Conservation (phyloP, 1,139 yeast genomes). For the Saccharomyces hybrid region DNA sequence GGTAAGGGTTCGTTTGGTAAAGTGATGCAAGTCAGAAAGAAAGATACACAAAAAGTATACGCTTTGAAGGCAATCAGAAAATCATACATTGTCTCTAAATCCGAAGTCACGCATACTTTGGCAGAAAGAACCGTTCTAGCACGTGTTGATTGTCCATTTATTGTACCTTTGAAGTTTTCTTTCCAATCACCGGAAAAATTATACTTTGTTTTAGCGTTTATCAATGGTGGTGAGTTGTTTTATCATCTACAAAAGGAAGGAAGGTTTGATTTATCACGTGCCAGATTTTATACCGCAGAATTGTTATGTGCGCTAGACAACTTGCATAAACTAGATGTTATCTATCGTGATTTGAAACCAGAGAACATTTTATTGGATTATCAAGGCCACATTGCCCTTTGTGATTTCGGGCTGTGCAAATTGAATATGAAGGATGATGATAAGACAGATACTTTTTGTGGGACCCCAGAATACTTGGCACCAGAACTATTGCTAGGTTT, state of each 20-base stretch:
- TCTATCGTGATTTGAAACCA: slow-evolving; percentile 91
- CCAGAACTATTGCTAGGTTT: slow-evolving; percentile 88
- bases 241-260: slow-evolving; percentile 92
- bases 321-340: slow-evolving; percentile 81
- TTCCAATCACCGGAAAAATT: slow-evolving; percentile 94
- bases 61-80: slow-evolving; percentile 91
- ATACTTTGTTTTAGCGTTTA: slow-evolving; percentile 82
- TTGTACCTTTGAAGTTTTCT: slow-evolving; percentile 92
- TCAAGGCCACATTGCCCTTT: slow-evolving; percentile 94
- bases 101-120: slow-evolving; percentile 92
- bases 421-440: slow-evolving; percentile 84
- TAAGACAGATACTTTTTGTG: slow-evolving; percentile 91
- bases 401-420: slow-evolving; percentile 95
- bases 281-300: slow-evolving; percentile 92
- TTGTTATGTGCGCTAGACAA: slow-evolving; percentile 87
- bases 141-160: slow-evolving; percentile 89
- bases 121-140: slow-evolving; percentile 96
- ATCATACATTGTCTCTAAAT: slow-evolving; percentile 85
- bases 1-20: slow-evolving; percentile 98
- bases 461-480: slow-evolving; percentile 94
- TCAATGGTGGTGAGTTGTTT: slow-evolving; percentile 95
- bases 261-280: slow-evolving; percentile 77
- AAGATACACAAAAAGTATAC: slow-evolving; percentile 88
- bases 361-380: slow-evolving; percentile 89
- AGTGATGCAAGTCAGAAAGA: slow-evolving; percentile 96